A percentile compares a stretch with the other conserved stretches of the same genome.
Evolutionary conservation across 768 basidiomycete genomes (phyloP).

Genomic region (Erythrobasidium yunnanense): DNA sequence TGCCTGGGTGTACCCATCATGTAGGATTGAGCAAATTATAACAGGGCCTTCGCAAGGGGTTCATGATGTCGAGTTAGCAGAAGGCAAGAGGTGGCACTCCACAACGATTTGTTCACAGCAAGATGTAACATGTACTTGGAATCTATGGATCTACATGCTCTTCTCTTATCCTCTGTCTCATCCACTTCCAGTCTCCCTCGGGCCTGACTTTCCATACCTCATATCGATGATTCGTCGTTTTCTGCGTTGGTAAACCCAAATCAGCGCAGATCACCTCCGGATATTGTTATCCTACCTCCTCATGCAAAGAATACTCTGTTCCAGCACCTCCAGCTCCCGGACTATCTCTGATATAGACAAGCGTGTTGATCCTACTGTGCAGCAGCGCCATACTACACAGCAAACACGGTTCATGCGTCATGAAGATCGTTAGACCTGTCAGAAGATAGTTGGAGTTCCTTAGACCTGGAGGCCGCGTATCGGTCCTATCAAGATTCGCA

Average conservation of each 20-base stretch:
- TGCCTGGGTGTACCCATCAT: no score
- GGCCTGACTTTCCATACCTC: conserved; percentile 9
- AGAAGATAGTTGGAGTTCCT: conserved; percentile 75
- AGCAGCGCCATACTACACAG: conserved; percentile 96
- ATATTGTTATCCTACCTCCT: conserved; percentile 44
- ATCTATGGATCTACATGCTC: conserved; percentile 12
- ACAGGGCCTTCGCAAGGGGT: no score
- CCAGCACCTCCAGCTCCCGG: conserved; percentile 73
- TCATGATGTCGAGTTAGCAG: no score
- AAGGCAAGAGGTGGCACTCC: no score
- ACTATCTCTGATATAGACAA: conserved; percentile 59
- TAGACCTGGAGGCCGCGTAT: conserved; percentile 11
- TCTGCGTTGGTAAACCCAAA: background rate
- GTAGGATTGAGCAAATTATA: no score
- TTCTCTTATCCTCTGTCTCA: background rate
- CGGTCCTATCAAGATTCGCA: conserved; percentile 30
- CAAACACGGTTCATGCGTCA: conserved; percentile 91
- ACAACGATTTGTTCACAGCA: no score
- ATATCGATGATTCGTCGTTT: conserved; percentile 22
- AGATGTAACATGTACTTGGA: no score
- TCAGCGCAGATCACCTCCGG: background rate
- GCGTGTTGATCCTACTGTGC: conserved; percentile 83
- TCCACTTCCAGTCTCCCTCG: conserved; percentile 1
- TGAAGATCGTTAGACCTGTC: conserved; percentile 70
- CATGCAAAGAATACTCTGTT: conserved; percentile 61